Evolutionary conservation across 805 yeast species (phyloP).

Genomic region (Metschnikowia kofuensis): DNA sequence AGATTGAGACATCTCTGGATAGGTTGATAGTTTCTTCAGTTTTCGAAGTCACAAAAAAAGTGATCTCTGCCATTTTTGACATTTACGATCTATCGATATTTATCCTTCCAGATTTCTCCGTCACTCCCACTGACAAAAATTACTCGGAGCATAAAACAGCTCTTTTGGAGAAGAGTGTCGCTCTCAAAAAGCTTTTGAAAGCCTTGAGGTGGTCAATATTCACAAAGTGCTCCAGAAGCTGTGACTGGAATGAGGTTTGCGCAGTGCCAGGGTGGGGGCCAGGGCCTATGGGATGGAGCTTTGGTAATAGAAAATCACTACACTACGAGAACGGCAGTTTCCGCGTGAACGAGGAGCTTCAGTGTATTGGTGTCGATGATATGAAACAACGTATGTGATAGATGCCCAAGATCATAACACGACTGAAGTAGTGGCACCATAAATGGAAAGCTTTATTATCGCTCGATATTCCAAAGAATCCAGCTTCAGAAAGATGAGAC

Average conservation of each 20-base stretch:
- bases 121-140: slow-evolving; percentile 8
- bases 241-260: slow-evolving; percentile 50
- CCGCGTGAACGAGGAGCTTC: slow-evolving; percentile 15
- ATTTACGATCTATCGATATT: slow-evolving; percentile 28
- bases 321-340: slow-evolving; percentile 14
- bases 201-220: slow-evolving; percentile 41
- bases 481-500: not conserved
- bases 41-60: slow-evolving; percentile 35
- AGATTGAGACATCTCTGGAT: slow-evolving; percentile 40
- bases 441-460: too few species aligned
- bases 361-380: slow-evolving; percentile 15
- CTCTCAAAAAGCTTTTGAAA: slow-evolving; percentile 22
- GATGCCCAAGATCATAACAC: too few species aligned
- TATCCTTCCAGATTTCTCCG: slow-evolving; percentile 21
- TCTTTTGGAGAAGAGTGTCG: not conserved
- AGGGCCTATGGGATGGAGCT: slow-evolving; percentile 27
- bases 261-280: slow-evolving; percentile 59
- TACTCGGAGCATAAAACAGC: slow-evolving; percentile 3
- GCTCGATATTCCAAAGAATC: too few species aligned
- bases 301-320: slow-evolving; percentile 6
- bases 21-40: slow-evolving; percentile 49
- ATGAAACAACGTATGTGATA: too few species aligned
- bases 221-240: slow-evolving; percentile 39
- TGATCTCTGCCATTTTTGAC: slow-evolving; percentile 36
- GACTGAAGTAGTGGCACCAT: too few species aligned